phyloP scores from a whole-genome alignment of 1,139 yeast species.

The Magnusiomyces ingens region DNA sequence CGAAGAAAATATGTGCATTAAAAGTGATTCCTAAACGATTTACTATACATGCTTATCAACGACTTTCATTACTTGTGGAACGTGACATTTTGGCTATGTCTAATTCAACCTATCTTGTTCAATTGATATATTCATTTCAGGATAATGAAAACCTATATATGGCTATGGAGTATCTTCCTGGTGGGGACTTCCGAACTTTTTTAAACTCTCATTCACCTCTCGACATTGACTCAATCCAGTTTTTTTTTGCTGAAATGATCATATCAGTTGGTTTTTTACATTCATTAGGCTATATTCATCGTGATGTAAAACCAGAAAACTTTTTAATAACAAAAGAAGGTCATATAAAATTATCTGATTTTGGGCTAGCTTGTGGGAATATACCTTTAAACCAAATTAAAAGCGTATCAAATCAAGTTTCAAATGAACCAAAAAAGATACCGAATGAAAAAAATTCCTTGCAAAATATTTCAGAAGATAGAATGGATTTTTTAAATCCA shows the following conservation, averaged over 20 bases:
- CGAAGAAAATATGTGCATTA: constrained; percentile 14
- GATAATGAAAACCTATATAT: constrained; percentile 11
- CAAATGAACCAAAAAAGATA: not conserved
- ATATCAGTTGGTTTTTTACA: constrained; percentile 75
- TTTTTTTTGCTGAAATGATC: constrained; percentile 52
- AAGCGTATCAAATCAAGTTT: constrained; percentile 5
- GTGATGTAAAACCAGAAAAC: constrained; percentile 81
- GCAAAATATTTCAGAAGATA: constrained; percentile 7
- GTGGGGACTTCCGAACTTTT: constrained; percentile 17
- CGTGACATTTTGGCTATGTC: constrained; percentile 14
- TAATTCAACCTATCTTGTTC: constrained; percentile 13
- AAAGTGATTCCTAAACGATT: constrained; percentile 15
- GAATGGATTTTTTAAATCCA: not conserved
- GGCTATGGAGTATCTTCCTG: constrained; percentile 17
- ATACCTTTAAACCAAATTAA: constrained; percentile 9
- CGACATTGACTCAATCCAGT: constrained; percentile 9
- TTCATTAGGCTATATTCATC: constrained; percentile 75
- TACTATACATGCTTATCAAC: constrained; percentile 13
- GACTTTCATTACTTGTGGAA: constrained; percentile 14
- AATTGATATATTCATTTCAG: constrained; percentile 15
- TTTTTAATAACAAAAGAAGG: constrained; percentile 74
- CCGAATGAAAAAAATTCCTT: not conserved
- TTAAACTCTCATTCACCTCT: constrained; percentile 12
- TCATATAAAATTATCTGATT: constrained; percentile 75
- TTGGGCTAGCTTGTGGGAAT: constrained; percentile 48